These are phyloP conservation scores for Wallemia hederae DNA, from an alignment of 1,284 basidiomycete species.

Conservation along the genomic window DNA sequence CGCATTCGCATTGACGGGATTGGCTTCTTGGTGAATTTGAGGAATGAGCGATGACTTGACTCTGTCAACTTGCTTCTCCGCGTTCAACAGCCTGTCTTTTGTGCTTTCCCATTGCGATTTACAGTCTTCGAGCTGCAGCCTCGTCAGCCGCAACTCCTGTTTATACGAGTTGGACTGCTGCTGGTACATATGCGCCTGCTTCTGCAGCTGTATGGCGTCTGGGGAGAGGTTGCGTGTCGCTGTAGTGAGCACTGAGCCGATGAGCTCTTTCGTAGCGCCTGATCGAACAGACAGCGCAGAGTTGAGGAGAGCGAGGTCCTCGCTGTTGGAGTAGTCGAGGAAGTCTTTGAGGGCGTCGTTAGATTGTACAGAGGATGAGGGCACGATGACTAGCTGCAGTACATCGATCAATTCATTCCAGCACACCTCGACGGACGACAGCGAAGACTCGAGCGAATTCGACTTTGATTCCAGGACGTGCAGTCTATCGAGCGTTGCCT, in stretches of 20 bases:
- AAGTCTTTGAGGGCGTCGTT: not conserved
- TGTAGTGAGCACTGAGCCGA: not conserved
- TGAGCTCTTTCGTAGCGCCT: not conserved
- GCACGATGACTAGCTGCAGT: not conserved
- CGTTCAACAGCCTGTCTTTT: not conserved
- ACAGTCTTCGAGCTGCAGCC: not conserved
- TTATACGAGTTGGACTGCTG: not conserved
- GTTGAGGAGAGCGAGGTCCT: not conserved
- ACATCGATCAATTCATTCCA: slow-evolving; percentile 41
- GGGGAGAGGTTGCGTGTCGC: not conserved
- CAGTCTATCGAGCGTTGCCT: slow-evolving; percentile 34
- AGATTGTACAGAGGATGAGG: not conserved
- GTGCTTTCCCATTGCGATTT: not conserved
- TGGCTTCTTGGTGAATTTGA: not conserved
- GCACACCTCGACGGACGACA: slow-evolving; percentile 58
- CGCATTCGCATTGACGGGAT: too few species aligned
- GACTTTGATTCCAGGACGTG: slow-evolving; percentile 42
- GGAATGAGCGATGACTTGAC: not conserved
- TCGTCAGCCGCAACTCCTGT: not conserved
- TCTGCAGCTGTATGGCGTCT: not conserved
- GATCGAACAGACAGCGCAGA: not conserved
- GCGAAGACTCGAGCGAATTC: slow-evolving; percentile 39
- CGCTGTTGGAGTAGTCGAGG: not conserved
- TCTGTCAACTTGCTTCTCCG: not conserved
- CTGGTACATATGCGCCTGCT: not conserved